Evolutionary conservation across 2,329 filamentous ascomycete genomes (phyloP).

Genomic region (Thelonectria discophora): DNA sequence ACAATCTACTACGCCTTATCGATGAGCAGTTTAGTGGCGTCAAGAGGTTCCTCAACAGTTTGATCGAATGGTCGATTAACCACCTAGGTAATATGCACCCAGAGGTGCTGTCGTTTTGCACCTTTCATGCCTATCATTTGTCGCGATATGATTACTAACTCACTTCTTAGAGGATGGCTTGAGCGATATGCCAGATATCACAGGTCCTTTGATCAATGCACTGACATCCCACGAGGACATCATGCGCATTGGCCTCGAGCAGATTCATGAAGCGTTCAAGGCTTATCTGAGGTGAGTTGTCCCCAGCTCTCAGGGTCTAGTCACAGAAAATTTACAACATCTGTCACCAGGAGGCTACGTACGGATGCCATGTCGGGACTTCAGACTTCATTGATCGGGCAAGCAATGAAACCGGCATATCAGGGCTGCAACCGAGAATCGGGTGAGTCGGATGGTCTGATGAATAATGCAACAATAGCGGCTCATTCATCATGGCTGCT

Average conservation of each 20-base stretch:
- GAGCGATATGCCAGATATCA: constrained; percentile 9
- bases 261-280: constrained; percentile 38
- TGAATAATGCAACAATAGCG: too few relatives aligned
- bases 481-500: neutral
- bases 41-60: neutral
- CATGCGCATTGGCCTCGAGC: constrained; percentile 42
- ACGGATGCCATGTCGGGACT: constrained; percentile 49
- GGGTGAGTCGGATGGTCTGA: constrained; percentile 39
- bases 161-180: neutral
- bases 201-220: constrained; percentile 34
- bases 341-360: constrained; percentile 43
- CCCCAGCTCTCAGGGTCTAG: neutral
- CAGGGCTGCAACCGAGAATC: constrained; percentile 41
- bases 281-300: constrained; percentile 15
- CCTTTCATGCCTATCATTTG: neutral
- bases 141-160: neutral
- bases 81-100: constrained; percentile 26
- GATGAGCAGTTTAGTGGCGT: constrained; percentile 9
- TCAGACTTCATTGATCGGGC: constrained; percentile 50
- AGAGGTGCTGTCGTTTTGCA: neutral
- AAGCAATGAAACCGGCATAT: constrained; percentile 50
- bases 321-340: neutral
- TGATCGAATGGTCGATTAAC: constrained; percentile 20
- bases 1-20: constrained; percentile 19
- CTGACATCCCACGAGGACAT: constrained; percentile 43